Evolutionary conservation across 441 rosid genomes (phyloP).

Genomic region (Adansonia rubrostipa): DNA sequence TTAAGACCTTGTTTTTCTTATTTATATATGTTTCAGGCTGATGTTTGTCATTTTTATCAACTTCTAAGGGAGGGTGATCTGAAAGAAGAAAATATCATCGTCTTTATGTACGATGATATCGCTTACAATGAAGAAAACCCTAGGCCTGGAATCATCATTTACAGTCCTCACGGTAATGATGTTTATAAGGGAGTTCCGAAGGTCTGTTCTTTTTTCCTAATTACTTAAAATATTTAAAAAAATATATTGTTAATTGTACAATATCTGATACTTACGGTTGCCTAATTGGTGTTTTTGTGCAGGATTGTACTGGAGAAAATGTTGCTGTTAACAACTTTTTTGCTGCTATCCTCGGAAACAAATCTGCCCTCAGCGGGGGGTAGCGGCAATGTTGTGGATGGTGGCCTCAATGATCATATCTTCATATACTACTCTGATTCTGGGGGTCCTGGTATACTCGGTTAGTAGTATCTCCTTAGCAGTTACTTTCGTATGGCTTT

Average conservation of each 20-base stretch:
- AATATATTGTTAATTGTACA: not conserved
- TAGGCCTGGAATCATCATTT: constrained; percentile 78
- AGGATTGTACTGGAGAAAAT: constrained; percentile 90
- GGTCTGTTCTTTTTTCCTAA: constrained; percentile 40
- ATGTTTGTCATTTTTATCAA: constrained; percentile 96
- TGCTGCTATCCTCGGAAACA: constrained; percentile 84
- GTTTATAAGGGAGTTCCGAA: constrained; percentile 90
- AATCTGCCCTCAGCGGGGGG: constrained; percentile 76
- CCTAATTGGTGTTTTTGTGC: constrained; percentile 29
- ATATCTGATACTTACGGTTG: constrained; percentile 11
- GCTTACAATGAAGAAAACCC: constrained; percentile 82
- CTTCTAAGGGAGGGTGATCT: constrained; percentile 81
- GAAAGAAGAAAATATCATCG: constrained; percentile 93
- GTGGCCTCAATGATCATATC: constrained; percentile 88
- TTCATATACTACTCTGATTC: constrained; percentile 86
- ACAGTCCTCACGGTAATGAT: constrained; percentile 78
- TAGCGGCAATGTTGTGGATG: constrained; percentile 86
- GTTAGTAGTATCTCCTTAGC: constrained; percentile 56
- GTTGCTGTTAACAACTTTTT: constrained; percentile 73
- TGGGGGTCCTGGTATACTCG: constrained; percentile 98
- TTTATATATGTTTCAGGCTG: constrained; percentile 57
- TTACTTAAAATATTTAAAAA: not conserved
- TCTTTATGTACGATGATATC: constrained; percentile 95
- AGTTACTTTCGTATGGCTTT: not conserved
- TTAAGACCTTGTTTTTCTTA: not conserved